Evolutionary conservation across 768 basidiomycete species (phyloP).

Genomic region (Calocera cornea): DNA sequence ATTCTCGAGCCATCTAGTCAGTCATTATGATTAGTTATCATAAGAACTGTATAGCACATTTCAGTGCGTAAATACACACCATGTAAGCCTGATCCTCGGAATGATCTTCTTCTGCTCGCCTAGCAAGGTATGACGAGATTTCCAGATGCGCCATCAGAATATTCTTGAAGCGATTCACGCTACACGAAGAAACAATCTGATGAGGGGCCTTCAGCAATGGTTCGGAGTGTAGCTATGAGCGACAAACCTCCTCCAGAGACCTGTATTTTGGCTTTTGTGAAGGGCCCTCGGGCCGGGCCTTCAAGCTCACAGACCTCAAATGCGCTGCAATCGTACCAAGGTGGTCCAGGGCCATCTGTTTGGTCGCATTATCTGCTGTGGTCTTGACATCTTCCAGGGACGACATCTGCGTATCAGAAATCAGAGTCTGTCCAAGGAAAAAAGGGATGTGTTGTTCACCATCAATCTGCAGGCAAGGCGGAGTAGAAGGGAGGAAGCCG

Average conservation of each 20-base stretch:
- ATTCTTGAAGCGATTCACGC: constrained; percentile 40
- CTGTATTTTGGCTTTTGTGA: constrained; percentile 4
- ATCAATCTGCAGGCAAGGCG: constrained; percentile 72
- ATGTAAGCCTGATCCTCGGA: constrained; percentile 71
- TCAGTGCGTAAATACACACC: constrained; percentile 31
- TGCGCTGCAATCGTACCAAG: constrained; percentile 83
- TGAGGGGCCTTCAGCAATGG: neutral
- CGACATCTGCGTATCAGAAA: constrained; percentile 40
- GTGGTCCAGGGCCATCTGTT: constrained; percentile 83
- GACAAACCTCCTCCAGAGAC: constrained; percentile 56
- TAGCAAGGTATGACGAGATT: constrained; percentile 51
- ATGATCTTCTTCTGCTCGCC: constrained; percentile 62
- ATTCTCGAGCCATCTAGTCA: constrained; percentile 64
- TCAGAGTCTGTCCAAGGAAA: neutral
- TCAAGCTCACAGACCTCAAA: constrained; percentile 31
- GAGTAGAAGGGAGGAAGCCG: constrained; percentile 71
- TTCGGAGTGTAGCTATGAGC: constrained; percentile 4
- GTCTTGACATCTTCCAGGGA: constrained; percentile 74
- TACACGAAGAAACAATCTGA: neutral
- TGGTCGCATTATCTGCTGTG: constrained; percentile 58
- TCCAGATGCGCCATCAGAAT: constrained; percentile 50
- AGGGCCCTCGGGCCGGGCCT: constrained; percentile 20
- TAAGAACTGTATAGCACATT: too few relatives aligned
- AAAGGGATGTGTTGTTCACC: constrained; percentile 33
- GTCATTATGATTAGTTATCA: constrained; percentile 6